Conservation (phyloP, 371 early-diverging fungal genomes). For the Rhizopus arrhizus region DNA sequence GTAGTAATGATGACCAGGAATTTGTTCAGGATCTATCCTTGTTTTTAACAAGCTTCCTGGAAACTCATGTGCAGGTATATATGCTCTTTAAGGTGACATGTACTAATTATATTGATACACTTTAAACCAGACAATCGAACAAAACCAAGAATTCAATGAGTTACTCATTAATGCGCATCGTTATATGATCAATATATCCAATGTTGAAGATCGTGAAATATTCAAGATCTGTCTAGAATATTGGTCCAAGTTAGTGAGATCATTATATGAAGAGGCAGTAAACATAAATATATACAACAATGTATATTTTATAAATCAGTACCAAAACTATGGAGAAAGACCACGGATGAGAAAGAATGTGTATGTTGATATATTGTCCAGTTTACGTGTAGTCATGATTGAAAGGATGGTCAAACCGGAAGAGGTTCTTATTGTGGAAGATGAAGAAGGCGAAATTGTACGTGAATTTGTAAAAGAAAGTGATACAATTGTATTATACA, state of each 20-base stretch:
- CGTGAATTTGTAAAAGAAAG: constrained; percentile 98
- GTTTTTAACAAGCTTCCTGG: constrained; percentile 85
- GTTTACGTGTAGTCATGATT: constrained; percentile 89
- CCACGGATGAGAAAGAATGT: constrained; percentile 77
- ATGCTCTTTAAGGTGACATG: constrained; percentile 71
- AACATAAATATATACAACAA: constrained; percentile 84
- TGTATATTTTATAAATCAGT: constrained; percentile 65
- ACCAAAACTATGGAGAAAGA: constrained; percentile 55
- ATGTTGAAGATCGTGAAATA: constrained; percentile 94
- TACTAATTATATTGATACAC: not conserved
- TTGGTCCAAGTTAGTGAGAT: constrained; percentile 88
- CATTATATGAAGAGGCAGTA: constrained; percentile 80
- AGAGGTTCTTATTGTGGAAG: constrained; percentile 97
- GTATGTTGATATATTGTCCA: constrained; percentile 79
- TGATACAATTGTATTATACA: constrained; percentile 97
- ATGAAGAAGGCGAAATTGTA: constrained; percentile 99
- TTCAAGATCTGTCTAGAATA: constrained; percentile 98
- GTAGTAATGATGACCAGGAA: constrained; percentile 85
- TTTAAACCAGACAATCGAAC: constrained; percentile 44
- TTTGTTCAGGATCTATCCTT: constrained; percentile 53
- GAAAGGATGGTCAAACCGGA: constrained; percentile 97
- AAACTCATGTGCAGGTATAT: constrained; percentile 84
- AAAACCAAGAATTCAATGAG: constrained; percentile 59
- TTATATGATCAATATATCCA: constrained; percentile 88
- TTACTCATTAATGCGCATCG: constrained; percentile 79